Base-by-base conservation (phyloP, 345 rosid species). In the Angophora floribunda region DNA sequence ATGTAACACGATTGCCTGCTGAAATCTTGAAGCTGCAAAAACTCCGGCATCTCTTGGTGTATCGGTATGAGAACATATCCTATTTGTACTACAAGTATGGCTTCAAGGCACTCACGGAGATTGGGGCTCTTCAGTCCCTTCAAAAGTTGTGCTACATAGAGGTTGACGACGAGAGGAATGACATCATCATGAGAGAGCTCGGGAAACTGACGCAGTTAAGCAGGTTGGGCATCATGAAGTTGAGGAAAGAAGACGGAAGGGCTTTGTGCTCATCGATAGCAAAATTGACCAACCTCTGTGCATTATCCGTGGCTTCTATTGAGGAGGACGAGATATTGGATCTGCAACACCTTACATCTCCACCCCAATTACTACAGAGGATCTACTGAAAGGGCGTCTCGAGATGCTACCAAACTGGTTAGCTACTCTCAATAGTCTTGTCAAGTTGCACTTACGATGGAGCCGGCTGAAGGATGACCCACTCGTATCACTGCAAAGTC, bases 201-300 rank as follows among this genome's bases (percentile, higher is more conserved):
- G 93, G 94, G 86, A 93, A 57, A 87, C 65, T 93, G 47, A 88
- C 82, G 17, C 92, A 94, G 59, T 91, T 94, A 22, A 90, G 93
- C 51, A 88, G 92, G 86, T 55, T 94, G 28, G 93, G 93, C 36
- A 90, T 94, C 88, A 63, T 89, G 52, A 88, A 91, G 67, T 47
- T 94, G 88, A 93, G 89, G 41, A 88, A 51, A 70, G 92, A 91
- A 89, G 89, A 93, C 57, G 95, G 94, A 65, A 79, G 79, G 49
- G 61, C 28, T 57, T 47, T 94, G 51, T 93, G 93, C 59, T 87
- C 82, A 1, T 91, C 93, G 13, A 88, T 93, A 19, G 78, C 87
- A 30, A 88, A 88, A 86, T 65, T 91, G 70, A 88, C 50, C 28
- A 86, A 86, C 85, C 94, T 93, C 30, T 91, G 89, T 2, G 88